phyloP scores from a whole-genome alignment of 73 alveolate species.

The Uronychia binucleata region DNA sequence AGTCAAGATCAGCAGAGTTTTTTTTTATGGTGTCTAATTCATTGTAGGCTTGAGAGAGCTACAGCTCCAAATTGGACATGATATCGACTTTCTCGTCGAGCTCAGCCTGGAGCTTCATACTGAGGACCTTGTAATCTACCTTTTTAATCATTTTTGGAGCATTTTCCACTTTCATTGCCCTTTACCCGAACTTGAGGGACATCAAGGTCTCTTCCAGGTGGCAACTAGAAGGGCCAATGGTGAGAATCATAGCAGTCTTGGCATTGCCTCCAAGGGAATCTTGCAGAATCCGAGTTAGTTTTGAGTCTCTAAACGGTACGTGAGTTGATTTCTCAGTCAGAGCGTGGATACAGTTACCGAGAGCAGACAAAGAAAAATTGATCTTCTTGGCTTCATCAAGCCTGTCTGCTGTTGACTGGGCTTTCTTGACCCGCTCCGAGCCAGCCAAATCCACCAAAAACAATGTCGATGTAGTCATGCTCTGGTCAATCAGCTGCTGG shows the following conservation, averaged over 20 bases:
- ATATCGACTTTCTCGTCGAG: slow-evolving; percentile 74
- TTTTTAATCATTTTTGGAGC: slow-evolving; percentile 79
- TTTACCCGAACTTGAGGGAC: slow-evolving; percentile 85
- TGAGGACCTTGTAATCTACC: slow-evolving; percentile 67
- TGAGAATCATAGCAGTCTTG: slow-evolving; percentile 92
- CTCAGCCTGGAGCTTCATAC: slow-evolving; percentile 71
- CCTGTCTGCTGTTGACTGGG: slow-evolving; percentile 43
- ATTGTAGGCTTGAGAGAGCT: no score
- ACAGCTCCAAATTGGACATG: no score
- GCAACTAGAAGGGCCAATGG: slow-evolving; percentile 92
- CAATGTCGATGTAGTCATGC: slow-evolving; percentile 17
- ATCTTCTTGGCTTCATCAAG: slow-evolving; percentile 88
- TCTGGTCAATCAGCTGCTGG: no score
- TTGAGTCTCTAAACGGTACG: slow-evolving; percentile 89
- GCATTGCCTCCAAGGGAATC: slow-evolving; percentile 97
- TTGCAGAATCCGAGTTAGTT: slow-evolving; percentile 86
- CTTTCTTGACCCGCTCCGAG: slow-evolving; percentile 51
- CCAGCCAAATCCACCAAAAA: slow-evolving; percentile 60
- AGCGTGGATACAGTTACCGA: slow-evolving; percentile 91
- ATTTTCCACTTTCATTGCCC: slow-evolving; percentile 95
- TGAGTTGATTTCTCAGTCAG: slow-evolving; percentile 62
- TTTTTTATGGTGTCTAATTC: neutral
- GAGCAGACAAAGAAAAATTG: slow-evolving; percentile 76
- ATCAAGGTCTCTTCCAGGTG: slow-evolving; percentile 91
- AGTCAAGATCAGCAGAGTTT: slow-evolving; percentile 1